Evolutionary conservation across 225 moss, liverwort and hornwort species (phyloP).

Genomic region (Thuidium tamariscinum): DNA sequence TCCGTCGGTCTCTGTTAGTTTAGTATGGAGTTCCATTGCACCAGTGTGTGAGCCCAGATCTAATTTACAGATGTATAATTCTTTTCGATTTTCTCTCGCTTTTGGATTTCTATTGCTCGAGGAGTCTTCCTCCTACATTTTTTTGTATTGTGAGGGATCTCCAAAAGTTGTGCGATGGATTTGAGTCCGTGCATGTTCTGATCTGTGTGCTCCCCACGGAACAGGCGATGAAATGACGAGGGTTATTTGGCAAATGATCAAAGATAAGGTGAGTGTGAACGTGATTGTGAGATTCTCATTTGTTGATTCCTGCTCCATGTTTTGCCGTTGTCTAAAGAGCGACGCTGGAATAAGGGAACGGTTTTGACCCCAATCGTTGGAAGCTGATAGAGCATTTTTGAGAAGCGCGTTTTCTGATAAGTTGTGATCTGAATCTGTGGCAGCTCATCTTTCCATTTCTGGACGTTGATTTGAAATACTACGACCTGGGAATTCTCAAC

Average conservation of each 20-base stretch:
- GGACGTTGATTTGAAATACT: slow-evolving; percentile 84
- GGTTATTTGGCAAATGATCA: slow-evolving; percentile 86
- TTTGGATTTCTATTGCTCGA: background rate
- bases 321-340: background rate
- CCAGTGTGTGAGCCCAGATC: background rate
- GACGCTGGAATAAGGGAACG: background rate
- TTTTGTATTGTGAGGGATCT: background rate
- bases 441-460: slow-evolving; percentile 82
- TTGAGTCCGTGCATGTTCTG: background rate
- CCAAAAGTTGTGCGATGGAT: background rate
- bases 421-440: background rate
- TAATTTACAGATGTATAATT: background rate
- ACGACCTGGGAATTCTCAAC: slow-evolving; percentile 66
- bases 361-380: background rate
- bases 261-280: slow-evolving; percentile 53
- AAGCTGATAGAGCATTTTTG: background rate
- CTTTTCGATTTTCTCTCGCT: background rate
- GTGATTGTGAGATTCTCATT: background rate
- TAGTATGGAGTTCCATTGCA: background rate
- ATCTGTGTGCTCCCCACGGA: background rate
- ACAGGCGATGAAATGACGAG: slow-evolving; percentile 96
- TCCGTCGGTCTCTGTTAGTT: background rate
- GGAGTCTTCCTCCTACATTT: background rate
- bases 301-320: background rate
- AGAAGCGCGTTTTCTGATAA: background rate